Conservation (phyloP, 352 stramenopile genomes). For the Globisporangium megalacanthum region DNA sequence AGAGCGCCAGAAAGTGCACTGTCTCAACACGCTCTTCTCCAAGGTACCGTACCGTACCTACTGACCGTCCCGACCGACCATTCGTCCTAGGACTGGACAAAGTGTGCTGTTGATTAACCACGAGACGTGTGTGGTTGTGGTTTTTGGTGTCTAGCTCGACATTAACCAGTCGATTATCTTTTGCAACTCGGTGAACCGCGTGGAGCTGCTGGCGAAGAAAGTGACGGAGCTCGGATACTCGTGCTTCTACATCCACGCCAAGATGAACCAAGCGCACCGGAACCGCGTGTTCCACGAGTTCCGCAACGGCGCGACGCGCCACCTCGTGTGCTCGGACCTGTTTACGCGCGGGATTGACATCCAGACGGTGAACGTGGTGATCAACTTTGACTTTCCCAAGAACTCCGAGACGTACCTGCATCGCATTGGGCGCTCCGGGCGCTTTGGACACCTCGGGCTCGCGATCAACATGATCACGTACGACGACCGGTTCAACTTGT, state of each 20-base stretch:
- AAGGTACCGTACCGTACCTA: slow-evolving; percentile 48
- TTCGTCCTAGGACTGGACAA: no score
- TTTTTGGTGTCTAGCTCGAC: slow-evolving; percentile 75
- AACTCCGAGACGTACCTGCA: slow-evolving; percentile 99
- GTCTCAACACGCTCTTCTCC: slow-evolving; percentile 99
- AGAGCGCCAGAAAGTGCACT: slow-evolving; percentile 99
- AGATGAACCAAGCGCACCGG: slow-evolving; percentile 99
- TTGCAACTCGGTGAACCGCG: slow-evolving; percentile 99
- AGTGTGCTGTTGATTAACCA: no score
- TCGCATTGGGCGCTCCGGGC: slow-evolving; percentile 97
- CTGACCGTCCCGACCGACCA: no score
- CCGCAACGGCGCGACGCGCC: slow-evolving; percentile 94
- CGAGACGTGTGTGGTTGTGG: background rate
- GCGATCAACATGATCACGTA: slow-evolving; percentile 99
- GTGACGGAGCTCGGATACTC: slow-evolving; percentile 99
- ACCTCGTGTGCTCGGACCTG: slow-evolving; percentile 98
- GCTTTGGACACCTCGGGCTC: slow-evolving; percentile 98
- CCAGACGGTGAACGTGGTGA: slow-evolving; percentile 99
- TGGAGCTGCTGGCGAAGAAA: slow-evolving; percentile 99
- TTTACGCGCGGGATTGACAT: slow-evolving; percentile 99
- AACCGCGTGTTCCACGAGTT: slow-evolving; percentile 99
- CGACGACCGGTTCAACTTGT: slow-evolving; percentile 97
- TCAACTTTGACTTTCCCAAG: slow-evolving; percentile 99
- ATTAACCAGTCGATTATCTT: slow-evolving; percentile 99
- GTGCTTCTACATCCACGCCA: slow-evolving; percentile 99